Evolutionary conservation across 208 protist genomes (phyloP).

Genomic region (Acanthamoeba lenticulata): DNA sequence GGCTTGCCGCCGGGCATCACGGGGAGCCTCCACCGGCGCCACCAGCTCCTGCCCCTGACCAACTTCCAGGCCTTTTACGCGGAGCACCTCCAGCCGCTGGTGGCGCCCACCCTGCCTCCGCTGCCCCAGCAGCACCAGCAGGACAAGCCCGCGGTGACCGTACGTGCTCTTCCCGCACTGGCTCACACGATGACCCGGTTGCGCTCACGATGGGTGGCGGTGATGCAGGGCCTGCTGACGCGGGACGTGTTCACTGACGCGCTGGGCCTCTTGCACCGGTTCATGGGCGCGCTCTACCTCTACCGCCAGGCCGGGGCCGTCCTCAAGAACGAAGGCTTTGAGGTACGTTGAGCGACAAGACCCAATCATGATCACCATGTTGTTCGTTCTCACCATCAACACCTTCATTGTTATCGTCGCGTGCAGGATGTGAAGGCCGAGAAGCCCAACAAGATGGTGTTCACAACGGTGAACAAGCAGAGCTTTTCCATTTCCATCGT

Average conservation of each 20-base stretch:
- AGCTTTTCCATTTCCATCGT: constrained; percentile 31
- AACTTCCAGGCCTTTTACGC: background rate
- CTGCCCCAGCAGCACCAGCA: background rate
- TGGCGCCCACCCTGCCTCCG: background rate
- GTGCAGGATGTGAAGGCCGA: constrained; percentile 13
- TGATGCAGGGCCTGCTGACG: background rate
- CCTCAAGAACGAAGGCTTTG: constrained; percentile 13
- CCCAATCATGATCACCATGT: background rate
- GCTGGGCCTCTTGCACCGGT: background rate
- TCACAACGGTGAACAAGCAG: constrained; percentile 28
- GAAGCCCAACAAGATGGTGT: constrained; percentile 18
- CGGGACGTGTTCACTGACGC: background rate
- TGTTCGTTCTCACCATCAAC: background rate
- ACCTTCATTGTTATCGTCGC: background rate
- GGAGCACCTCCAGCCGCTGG: background rate
- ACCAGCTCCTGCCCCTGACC: background rate
- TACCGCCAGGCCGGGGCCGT: constrained; percentile 26
- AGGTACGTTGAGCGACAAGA: background rate
- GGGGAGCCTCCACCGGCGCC: background rate
- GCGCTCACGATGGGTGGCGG: background rate
- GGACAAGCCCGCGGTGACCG: background rate
- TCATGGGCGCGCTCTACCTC: constrained; percentile 16
- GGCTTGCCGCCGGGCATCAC: background rate
- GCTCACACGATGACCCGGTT: background rate
- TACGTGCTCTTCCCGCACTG: background rate